Evolutionary conservation across 1,284 basidiomycete genomes (phyloP).

Genomic region (Rhodotorula sp.): DNA sequence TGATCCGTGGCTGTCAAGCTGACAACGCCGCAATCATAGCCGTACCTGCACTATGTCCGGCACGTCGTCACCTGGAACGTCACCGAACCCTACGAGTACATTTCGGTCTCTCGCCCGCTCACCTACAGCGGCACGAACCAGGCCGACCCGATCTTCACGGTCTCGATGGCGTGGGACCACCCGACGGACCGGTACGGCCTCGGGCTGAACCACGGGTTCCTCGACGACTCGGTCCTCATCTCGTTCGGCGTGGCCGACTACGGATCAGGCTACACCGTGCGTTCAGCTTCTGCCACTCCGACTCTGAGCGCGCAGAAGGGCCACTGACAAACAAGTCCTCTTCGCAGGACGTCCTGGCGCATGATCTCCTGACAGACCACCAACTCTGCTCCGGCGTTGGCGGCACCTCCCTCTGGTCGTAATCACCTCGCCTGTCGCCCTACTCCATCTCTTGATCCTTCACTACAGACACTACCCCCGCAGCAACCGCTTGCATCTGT

Average conservation of each 20-base stretch:
- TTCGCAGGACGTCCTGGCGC: constrained; percentile 19
- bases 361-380: constrained; percentile 32
- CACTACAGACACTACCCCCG: background rate
- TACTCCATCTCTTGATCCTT: no score
- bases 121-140: constrained; percentile 38
- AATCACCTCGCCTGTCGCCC: background rate
- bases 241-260: constrained; percentile 30
- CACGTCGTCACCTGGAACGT: constrained; percentile 37
- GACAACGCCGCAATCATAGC: background rate
- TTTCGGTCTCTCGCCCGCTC: constrained; percentile 35
- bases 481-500: background rate
- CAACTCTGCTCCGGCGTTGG: constrained; percentile 22
- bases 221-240: constrained; percentile 34
- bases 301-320: no score
- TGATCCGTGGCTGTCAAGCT: background rate
- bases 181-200: constrained; percentile 23
- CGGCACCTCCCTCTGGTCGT: constrained; percentile 6
- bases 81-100: constrained; percentile 33
- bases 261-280: constrained; percentile 16
- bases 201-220: constrained; percentile 37
- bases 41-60: constrained; percentile 37
- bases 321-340: no score
- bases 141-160: constrained; percentile 39
- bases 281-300: no score
- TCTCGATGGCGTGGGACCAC: constrained; percentile 32